Base-by-base conservation (phyloP, 768 basidiomycete species). In the Kwoniella shandongensis region DNA sequence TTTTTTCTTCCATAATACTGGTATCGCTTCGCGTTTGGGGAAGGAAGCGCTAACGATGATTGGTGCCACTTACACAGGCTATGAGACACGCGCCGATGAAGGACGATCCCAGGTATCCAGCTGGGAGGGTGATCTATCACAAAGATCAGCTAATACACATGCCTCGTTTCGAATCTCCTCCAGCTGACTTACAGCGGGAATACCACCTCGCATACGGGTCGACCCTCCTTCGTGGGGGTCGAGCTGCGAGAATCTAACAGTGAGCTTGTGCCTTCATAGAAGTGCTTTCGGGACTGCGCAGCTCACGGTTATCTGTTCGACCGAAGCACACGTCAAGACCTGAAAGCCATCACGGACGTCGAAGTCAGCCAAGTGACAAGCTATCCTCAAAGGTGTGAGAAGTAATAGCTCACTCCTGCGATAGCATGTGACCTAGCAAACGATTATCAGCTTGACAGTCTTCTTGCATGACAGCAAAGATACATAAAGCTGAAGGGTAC, bases 201-300 rank as follows among this genome's bases (percentile, higher is more conserved):
- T 69, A n/a, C 76, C 76, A 2, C 76, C 76, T 57, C 76, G 39
- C 76, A 77, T 77, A 6, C 74, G 45, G 11, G 76, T 77, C 2
- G 74, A 65, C 1, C 76, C 76, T 1, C 76, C 76, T 63, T 77
- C 75, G 32, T 76, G 62, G 0, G 76, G 76, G 44, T 75, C 71
- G 4, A 77, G 66, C 61, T 70, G 57, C 25, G 59, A 52, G 32
- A 46, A 0, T 15, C 8, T 13, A 67, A 23, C 53, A 48, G 25
- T 64, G 50, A 15, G 44, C 39, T 10, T 52, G 50, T 23, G 18
- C 29, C 8, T 36, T 36, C n/a, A 7, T 1, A 20, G 30, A 49
- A 41, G 4, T 44, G 40, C 6, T 25, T 17, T 4, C 18, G 3
- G 6, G 17, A 25, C 12, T 27, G n/a, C n/a, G n/a, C n/a, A 22